Base-by-base conservation (phyloP, 768 basidiomycete species). In the Mycena filopes region DNA sequence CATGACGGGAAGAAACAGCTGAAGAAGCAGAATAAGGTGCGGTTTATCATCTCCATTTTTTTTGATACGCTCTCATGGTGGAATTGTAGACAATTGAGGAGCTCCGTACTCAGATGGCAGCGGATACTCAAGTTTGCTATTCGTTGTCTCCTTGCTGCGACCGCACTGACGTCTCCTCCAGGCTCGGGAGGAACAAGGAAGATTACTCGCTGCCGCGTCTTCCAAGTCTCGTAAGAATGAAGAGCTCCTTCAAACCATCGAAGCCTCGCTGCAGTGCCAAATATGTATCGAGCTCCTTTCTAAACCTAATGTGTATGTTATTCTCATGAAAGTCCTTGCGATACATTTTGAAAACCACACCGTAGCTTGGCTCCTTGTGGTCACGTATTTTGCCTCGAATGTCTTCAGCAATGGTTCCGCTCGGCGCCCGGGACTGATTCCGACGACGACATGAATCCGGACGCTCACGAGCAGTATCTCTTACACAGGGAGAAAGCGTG, bases 371-470 rank as follows among this genome's bases (percentile, higher is more conserved):
- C 89, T 1, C 92, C 92, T 0, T 93, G 92, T 70, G 92, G 92
- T 1, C 92, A 93, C 68, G 83, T 91, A n/a, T 79, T 91, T n/a
- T 93, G 92, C 60, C 82, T 90, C 28, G 69, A 71, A 3, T 93
- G 92, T 69, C 84, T 93, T 11, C 89, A 91, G 74, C 87, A 89
- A 69, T 93, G 92, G 92, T 93, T 93, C 77, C 84, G 86, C 63
- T 84, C 86, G 55, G 89, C 90, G 4, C 90, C 91, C 4, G 76
- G 80, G 0, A 66, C 70, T 15, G 72, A 77, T 26, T 64, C 73
- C 5, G 81, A 83, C 23, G 81, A 82, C 55, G 79, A 80, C 38
- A 72, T 79, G 43, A 77, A 81, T 46, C 70, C 74, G 13, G 79
- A 81, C 18, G 77, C 81, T 21, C 60, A 74, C 29, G 75, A 79